Conservation (phyloP, 495 filamentous ascomycete genomes). For the Aspergillus biplanus region DNA sequence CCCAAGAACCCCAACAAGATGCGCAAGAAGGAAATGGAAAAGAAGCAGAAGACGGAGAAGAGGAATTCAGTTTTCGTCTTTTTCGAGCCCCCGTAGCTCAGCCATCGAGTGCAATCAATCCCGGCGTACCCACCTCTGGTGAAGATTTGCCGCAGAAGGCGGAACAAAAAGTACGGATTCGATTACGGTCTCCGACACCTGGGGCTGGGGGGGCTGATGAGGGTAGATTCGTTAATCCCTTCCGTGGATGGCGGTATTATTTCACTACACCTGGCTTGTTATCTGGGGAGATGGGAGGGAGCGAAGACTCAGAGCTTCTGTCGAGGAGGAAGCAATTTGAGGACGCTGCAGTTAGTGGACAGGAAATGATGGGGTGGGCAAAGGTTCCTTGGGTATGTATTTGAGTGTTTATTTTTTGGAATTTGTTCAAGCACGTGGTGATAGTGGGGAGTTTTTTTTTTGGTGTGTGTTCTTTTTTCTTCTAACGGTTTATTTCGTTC, state of each 20-base stretch:
- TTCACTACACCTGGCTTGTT: conserved; percentile 41
- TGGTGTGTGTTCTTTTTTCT: neutral
- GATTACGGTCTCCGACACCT: conserved; percentile 47
- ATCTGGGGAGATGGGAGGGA: conserved; percentile 19
- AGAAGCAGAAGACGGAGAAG: conserved; percentile 42
- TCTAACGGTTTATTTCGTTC: conserved; percentile 9
- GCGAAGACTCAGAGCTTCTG: conserved; percentile 20
- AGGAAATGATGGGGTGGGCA: conserved; percentile 40
- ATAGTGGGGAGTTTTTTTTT: neutral
- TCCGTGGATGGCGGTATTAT: conserved; percentile 51
- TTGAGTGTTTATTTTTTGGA: conserved; percentile 4
- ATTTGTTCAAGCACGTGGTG: neutral
- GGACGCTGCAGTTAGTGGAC: conserved; percentile 45
- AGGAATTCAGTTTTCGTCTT: conserved; percentile 53
- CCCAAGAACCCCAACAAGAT: conserved; percentile 10
- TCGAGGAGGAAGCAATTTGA: conserved; percentile 39
- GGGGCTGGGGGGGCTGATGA: conserved; percentile 30
- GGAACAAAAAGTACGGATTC: conserved; percentile 46
- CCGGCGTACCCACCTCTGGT: neutral
- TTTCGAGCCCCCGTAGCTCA: conserved; percentile 41
- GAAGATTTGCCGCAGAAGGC: conserved; percentile 5
- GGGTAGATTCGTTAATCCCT: conserved; percentile 47
- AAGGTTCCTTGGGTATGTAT: conserved; percentile 45
- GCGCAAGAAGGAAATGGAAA: neutral
- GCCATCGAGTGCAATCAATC: neutral